Evolutionary conservation across 2,329 filamentous ascomycete species (phyloP).

Genomic region (Exserohilum rostratum): DNA sequence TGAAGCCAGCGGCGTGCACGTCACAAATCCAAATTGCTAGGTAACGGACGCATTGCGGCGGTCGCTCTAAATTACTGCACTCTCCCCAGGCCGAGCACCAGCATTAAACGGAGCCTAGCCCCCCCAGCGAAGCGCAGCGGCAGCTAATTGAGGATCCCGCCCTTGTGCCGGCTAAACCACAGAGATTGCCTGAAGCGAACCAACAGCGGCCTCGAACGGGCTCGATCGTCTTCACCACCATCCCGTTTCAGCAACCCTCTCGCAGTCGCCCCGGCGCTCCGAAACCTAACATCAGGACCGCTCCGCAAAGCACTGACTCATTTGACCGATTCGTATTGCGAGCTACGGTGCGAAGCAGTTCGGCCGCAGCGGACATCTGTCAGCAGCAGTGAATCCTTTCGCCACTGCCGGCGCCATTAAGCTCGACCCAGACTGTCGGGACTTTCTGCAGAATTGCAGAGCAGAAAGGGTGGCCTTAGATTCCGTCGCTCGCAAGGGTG

Average conservation of each 20-base stretch:
- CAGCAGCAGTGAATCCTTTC: constrained; percentile 32
- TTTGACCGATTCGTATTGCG: constrained; percentile 14
- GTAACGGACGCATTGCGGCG: constrained; percentile 38
- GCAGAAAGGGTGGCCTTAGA: constrained; percentile 27
- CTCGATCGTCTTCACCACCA: constrained; percentile 19
- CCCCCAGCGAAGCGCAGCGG: constrained; percentile 39
- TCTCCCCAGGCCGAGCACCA: constrained; percentile 25
- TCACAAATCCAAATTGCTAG: constrained; percentile 34
- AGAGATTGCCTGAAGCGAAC: constrained; percentile 47
- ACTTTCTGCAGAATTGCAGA: constrained; percentile 29
- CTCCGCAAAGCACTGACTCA: constrained; percentile 15
- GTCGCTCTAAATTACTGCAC: constrained; percentile 25
- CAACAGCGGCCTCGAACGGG: constrained; percentile 44
- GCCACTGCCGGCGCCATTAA: constrained; percentile 36
- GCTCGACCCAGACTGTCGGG: constrained; percentile 35
- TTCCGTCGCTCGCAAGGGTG: constrained; percentile 27
- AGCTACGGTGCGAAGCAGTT: constrained; percentile 20
- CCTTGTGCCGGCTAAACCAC: constrained; percentile 47
- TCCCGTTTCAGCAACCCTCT: constrained; percentile 24
- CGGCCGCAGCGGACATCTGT: constrained; percentile 19
- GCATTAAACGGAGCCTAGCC: constrained; percentile 35
- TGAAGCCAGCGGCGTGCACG: constrained; percentile 19
- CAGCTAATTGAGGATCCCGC: constrained; percentile 46
- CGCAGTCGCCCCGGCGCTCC: constrained; percentile 23
- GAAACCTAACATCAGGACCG: constrained; percentile 16